Evolutionary conservation across 257 asterid species (phyloP).

Genomic region (Solanum clarkiae): DNA sequence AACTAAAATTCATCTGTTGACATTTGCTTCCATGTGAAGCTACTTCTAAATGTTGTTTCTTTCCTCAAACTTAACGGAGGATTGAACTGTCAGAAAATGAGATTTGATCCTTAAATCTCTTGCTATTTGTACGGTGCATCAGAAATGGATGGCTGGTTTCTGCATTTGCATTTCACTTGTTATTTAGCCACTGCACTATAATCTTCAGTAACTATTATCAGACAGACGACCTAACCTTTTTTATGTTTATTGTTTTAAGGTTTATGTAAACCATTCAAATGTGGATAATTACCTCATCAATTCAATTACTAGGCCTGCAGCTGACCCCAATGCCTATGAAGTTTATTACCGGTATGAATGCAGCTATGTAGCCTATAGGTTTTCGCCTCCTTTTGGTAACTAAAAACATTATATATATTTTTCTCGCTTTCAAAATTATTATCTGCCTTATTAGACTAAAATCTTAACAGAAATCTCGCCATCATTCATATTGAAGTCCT

Average conservation of each 20-base stretch:
- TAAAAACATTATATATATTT: background rate
- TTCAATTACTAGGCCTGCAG: conserved; percentile 69
- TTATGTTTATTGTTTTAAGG: conserved; percentile 25
- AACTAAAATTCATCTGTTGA: background rate
- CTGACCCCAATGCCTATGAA: conserved; percentile 90
- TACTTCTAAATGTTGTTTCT: background rate
- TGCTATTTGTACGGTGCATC: background rate
- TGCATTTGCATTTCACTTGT: background rate
- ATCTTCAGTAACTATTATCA: background rate
- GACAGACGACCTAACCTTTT: background rate
- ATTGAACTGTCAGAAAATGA: background rate
- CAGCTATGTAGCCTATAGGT: background rate
- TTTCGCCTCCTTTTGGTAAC: background rate
- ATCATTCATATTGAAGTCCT: background rate
- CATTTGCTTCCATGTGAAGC: background rate
- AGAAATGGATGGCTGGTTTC: background rate
- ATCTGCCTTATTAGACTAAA: background rate
- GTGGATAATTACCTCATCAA: conserved; percentile 74
- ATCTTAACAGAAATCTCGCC: background rate
- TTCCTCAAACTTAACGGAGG: background rate
- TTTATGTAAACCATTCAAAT: conserved; percentile 57
- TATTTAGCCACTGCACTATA: background rate
- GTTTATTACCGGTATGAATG: conserved; percentile 70
- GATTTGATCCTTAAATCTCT: background rate
- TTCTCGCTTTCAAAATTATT: background rate